Conservation (phyloP, 352 stramenopile genomes). For the Globisporangium polare region DNA sequence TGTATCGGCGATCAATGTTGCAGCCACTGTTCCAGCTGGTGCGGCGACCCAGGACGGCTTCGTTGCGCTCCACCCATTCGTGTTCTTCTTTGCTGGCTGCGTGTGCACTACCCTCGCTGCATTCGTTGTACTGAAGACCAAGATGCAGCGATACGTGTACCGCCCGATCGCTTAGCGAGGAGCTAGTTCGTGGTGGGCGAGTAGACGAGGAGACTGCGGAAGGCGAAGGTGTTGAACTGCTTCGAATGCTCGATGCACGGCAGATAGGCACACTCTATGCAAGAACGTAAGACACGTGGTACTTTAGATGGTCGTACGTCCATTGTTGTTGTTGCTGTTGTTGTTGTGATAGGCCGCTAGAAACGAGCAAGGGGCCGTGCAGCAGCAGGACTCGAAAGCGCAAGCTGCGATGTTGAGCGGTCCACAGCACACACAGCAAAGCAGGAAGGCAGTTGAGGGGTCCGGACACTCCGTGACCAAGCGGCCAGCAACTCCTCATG, state of each 20-base stretch:
- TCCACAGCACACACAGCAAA: no score
- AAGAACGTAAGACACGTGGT: neutral
- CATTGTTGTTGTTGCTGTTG: neutral
- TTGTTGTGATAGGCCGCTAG: neutral
- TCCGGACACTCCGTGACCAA: no score
- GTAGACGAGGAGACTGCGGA: neutral
- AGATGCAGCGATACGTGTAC: slow-evolving; percentile 56
- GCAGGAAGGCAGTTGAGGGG: no score
- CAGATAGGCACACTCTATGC: no score
- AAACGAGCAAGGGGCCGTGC: no score
- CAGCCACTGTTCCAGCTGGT: slow-evolving; percentile 13
- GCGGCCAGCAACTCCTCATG: no score
- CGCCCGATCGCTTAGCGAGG: slow-evolving; percentile 41
- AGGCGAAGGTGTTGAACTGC: neutral
- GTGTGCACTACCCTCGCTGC: slow-evolving; percentile 41
- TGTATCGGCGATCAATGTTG: neutral
- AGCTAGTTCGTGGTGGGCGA: neutral
- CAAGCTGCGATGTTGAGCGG: no score
- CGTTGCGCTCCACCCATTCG: slow-evolving; percentile 26
- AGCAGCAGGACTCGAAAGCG: no score
- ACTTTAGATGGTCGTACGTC: neutral
- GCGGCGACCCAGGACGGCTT: slow-evolving; percentile 10
- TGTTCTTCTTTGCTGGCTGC: slow-evolving; percentile 62
- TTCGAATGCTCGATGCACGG: no score
- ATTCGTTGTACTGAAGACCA: slow-evolving; percentile 40